These are phyloP conservation scores for Dunaliella sp. DNA, from an alignment of 139 green algal genomes.

Conservation along the genomic window DNA sequence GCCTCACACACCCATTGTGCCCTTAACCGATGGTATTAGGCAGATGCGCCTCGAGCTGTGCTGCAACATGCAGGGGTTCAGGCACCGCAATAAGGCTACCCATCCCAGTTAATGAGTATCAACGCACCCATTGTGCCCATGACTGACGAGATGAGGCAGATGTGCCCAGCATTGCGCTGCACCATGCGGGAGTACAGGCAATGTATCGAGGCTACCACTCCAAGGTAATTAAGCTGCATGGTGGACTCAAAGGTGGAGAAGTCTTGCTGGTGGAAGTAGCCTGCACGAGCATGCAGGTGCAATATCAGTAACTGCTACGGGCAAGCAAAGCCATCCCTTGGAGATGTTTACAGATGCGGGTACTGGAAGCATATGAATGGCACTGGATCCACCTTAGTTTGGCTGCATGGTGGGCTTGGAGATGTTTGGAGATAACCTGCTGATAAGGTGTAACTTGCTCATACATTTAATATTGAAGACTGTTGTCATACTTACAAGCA, in stretches of 20 bases:
- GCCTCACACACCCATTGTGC: not conserved
- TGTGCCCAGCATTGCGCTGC: slow-evolving; percentile 52
- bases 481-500: too few species aligned
- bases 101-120: not conserved
- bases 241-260: slow-evolving; percentile 43
- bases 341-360: too few species aligned
- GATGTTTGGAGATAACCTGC: too few species aligned
- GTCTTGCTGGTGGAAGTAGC: slow-evolving; percentile 67
- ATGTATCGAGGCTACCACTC: slow-evolving; percentile 58
- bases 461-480: too few species aligned
- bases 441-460: too few species aligned
- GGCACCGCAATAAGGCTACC: not conserved
- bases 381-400: too few species aligned
- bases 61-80: not conserved
- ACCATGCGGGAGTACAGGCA: slow-evolving; percentile 70
- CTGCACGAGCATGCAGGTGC: too few species aligned
- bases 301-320: too few species aligned
- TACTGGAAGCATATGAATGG: too few species aligned
- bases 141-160: slow-evolving; percentile 61
- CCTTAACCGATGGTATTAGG: not conserved
- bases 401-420: too few species aligned
- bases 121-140: slow-evolving; percentile 51
- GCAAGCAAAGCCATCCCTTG: too few species aligned
- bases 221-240: slow-evolving; percentile 85
- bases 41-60: not conserved